Conservation (phyloP, 306 rosid species). For the Vicia faba region DNA sequence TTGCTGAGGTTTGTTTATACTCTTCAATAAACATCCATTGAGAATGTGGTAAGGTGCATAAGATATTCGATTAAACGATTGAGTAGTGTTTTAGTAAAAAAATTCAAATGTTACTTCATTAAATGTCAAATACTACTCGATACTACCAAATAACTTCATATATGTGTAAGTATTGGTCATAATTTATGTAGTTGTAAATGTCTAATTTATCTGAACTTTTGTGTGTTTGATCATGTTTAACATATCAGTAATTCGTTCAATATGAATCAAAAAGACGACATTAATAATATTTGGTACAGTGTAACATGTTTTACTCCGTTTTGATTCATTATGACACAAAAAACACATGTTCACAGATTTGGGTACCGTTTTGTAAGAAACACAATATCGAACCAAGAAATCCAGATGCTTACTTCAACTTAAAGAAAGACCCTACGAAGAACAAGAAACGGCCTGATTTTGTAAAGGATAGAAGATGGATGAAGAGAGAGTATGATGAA, state of each 20-base stretch:
- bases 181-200: background rate
- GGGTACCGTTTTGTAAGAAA: constrained; percentile 91
- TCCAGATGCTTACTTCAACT: constrained; percentile 77
- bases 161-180: background rate
- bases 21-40: no score
- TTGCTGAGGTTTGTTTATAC: constrained; percentile 63
- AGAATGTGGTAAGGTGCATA: no score
- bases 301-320: background rate
- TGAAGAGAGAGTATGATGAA: constrained; percentile 90
- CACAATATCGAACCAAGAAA: constrained; percentile 79
- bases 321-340: background rate
- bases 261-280: no score
- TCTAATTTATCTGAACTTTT: background rate
- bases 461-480: constrained; percentile 85
- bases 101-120: no score
- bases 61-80: no score
- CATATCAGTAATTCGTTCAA: no score
- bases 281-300: no score
- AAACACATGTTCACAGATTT: constrained; percentile 44
- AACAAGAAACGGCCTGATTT: constrained; percentile 77
- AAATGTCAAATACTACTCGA: no score
- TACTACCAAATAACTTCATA: no score
- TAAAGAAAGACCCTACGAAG: constrained; percentile 74
- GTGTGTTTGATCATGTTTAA: no score
- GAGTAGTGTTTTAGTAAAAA: no score